Evolutionary conservation across 2,329 filamentous ascomycete species (phyloP).

Genomic region (Monilinia vaccinii-corymbosi): DNA sequence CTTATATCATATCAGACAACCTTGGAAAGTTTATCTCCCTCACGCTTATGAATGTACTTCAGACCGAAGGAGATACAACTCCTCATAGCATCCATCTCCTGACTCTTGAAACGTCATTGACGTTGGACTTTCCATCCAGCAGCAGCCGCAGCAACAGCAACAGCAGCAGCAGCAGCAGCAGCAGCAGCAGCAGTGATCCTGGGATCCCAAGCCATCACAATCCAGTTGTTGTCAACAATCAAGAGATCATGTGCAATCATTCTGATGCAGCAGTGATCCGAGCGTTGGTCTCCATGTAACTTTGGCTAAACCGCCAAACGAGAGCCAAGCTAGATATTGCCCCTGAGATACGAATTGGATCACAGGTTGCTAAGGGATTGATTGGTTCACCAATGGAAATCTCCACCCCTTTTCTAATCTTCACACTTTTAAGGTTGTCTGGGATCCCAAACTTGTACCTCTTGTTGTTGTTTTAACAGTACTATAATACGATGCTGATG

Average conservation of each 20-base stretch:
- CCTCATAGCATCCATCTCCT: background rate
- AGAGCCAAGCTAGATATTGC: background rate
- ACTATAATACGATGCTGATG: too few relatives aligned
- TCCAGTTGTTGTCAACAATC: background rate
- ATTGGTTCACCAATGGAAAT: background rate
- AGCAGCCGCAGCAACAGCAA: too few relatives aligned
- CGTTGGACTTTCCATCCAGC: too few relatives aligned
- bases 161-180: too few relatives aligned
- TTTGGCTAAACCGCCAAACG: background rate
- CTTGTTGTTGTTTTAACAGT: too few relatives aligned
- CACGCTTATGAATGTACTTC: background rate
- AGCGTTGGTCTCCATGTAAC: background rate
- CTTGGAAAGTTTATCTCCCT: background rate
- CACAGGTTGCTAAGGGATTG: background rate
- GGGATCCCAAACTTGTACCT: too few relatives aligned
- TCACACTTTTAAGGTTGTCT: too few relatives aligned
- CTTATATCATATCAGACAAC: background rate
- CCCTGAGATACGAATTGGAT: background rate
- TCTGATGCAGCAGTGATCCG: background rate
- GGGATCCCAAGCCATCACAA: background rate
- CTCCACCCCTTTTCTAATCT: background rate
- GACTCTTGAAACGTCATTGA: background rate
- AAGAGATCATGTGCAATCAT: background rate
- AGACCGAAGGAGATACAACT: background rate
- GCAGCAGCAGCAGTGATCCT: too few relatives aligned